Evolutionary conservation across 2,329 filamentous ascomycete genomes (phyloP).

Genomic region (Clonostachys chloroleuca): DNA sequence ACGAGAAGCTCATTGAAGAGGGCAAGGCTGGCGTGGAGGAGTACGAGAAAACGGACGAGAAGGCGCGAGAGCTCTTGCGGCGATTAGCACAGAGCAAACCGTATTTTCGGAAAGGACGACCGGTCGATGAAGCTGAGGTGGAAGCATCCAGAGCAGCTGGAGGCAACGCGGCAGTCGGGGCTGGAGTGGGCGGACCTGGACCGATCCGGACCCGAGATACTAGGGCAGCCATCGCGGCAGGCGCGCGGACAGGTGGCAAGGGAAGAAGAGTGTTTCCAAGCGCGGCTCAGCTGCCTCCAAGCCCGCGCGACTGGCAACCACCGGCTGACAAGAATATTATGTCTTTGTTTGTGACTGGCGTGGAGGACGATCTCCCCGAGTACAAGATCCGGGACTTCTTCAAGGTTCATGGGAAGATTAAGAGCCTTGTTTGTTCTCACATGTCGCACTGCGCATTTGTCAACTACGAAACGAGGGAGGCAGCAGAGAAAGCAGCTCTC

Average conservation of each 20-base stretch:
- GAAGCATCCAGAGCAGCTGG: conserved; percentile 19
- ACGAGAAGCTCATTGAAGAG: conserved; percentile 92
- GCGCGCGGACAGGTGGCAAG: conserved; percentile 41
- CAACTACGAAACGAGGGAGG: conserved; percentile 83
- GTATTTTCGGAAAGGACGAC: conserved; percentile 85
- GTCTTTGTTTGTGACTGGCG: conserved; percentile 89
- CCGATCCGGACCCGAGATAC: conserved; percentile 75
- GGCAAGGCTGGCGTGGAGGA: conserved; percentile 80
- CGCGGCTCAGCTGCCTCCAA: conserved; percentile 71
- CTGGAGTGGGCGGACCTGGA: conserved; percentile 60
- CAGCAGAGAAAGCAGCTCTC: conserved; percentile 79
- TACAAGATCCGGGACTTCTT: conserved; percentile 90
- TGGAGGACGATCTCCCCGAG: conserved; percentile 94
- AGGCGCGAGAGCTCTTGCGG: conserved; percentile 82
- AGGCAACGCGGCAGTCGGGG: conserved; percentile 45
- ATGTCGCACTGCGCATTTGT: conserved; percentile 96
- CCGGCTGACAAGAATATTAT: conserved; percentile 83
- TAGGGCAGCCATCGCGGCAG: conserved; percentile 42
- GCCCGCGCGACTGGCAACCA: conserved; percentile 79
- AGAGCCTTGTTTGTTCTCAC: conserved; percentile 92
- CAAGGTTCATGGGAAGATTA: conserved; percentile 80
- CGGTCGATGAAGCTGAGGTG: conserved; percentile 56
- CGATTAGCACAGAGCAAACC: conserved; percentile 88
- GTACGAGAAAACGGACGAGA: conserved; percentile 96
- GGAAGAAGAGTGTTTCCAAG: conserved; percentile 60